Evolutionary conservation across 768 basidiomycete species (phyloP).

Genomic region (Trametes cinnabarina): DNA sequence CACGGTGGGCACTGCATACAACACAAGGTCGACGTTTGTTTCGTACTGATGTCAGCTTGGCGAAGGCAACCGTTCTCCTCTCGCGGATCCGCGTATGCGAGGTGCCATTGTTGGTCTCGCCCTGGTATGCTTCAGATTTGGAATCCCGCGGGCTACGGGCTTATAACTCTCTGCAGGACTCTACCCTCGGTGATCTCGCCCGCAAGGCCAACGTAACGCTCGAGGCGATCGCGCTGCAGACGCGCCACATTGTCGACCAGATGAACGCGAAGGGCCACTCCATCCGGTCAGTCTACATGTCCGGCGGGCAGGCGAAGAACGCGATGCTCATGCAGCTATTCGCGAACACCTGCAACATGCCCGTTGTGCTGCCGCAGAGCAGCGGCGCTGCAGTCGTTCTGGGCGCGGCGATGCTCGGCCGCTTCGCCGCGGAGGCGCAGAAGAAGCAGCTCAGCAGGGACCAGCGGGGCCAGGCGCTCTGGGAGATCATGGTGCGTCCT

Average conservation of each 20-base stretch:
- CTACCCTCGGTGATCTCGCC: slow-evolving; percentile 76
- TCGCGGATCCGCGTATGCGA: slow-evolving; percentile 93
- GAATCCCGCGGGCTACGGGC: neutral
- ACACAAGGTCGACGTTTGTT: neutral
- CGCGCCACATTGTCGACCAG: slow-evolving; percentile 87
- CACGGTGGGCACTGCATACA: slow-evolving; percentile 53
- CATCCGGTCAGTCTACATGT: slow-evolving; percentile 85
- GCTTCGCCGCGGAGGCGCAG: slow-evolving; percentile 69
- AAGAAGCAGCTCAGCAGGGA: slow-evolving; percentile 36
- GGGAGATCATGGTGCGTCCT: slow-evolving; percentile 82
- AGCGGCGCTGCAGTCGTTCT: slow-evolving; percentile 82
- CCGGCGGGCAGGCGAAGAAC: slow-evolving; percentile 92
- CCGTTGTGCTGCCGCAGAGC: slow-evolving; percentile 78
- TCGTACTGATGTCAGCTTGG: neutral
- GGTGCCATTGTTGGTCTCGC: slow-evolving; percentile 88
- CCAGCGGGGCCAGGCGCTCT: slow-evolving; percentile 65
- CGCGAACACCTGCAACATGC: slow-evolving; percentile 79
- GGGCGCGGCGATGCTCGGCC: slow-evolving; percentile 91
- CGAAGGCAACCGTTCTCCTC: slow-evolving; percentile 90
- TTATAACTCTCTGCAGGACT: slow-evolving; percentile 45
- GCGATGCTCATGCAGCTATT: slow-evolving; percentile 83
- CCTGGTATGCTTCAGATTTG: slow-evolving; percentile 45
- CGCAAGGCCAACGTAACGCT: slow-evolving; percentile 88
- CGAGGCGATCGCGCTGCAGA: slow-evolving; percentile 92
- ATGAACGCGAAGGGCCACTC: slow-evolving; percentile 86